Evolutionary conservation across 495 filamentous ascomycete genomes (phyloP).

Genomic region (Penicillium psychrofluorescens): DNA sequence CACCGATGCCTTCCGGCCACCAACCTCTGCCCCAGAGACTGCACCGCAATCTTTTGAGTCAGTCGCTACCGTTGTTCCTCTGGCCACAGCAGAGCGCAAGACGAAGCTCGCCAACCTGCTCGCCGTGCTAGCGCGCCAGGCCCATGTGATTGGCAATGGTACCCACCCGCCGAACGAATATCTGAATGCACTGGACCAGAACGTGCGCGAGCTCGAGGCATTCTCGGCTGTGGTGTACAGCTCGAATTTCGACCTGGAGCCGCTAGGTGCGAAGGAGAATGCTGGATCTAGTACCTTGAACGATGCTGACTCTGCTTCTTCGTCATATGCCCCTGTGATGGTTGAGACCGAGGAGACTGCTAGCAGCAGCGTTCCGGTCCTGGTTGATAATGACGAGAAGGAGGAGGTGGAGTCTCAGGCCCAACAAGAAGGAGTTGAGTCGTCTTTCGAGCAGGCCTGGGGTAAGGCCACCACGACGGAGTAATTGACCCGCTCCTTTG

Average conservation of each 20-base stretch:
- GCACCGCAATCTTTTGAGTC: conserved; percentile 36
- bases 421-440: conserved; percentile 7
- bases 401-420: not conserved
- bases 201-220: conserved; percentile 77
- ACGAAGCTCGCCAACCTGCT: conserved; percentile 85
- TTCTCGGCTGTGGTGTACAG: conserved; percentile 93
- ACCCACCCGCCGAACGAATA: conserved; percentile 69
- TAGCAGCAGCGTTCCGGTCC: conserved; percentile 4
- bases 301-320: conserved; percentile 10
- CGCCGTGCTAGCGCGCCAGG: conserved; percentile 78
- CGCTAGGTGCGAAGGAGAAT: conserved; percentile 24
- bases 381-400: conserved; percentile 5
- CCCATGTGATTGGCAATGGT: conserved; percentile 81
- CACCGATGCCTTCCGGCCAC: conserved; percentile 65
- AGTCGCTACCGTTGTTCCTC: conserved; percentile 31
- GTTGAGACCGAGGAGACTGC: conserved; percentile 14
- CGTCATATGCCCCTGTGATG: conserved; percentile 17
- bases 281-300: conserved; percentile 1
- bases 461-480: conserved; percentile 22
- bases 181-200: conserved; percentile 68
- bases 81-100: conserved; percentile 34
- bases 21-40: conserved; percentile 35
- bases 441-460: conserved; percentile 37
- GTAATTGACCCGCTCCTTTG: too few relatives aligned
- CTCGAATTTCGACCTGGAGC: conserved; percentile 76